These are phyloP conservation scores for Pseudogymnoascus verrucosus DNA, from an alignment of 2,329 filamentous ascomycete species.

Conservation along the genomic window DNA sequence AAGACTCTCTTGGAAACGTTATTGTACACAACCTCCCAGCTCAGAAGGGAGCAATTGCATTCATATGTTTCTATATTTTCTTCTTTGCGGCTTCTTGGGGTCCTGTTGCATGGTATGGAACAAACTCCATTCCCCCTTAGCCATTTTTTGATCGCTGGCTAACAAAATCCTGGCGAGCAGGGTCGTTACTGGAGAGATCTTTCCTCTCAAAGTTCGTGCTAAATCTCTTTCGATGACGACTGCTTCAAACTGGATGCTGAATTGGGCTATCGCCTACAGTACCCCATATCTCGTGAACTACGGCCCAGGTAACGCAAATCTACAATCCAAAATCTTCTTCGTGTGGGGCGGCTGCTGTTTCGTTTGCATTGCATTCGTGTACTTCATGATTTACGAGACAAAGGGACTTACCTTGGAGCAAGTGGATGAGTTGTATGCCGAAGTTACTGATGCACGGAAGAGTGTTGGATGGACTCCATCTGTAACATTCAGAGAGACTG, in stretches of 20 bases:
- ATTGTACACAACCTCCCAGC: conserved; percentile 43
- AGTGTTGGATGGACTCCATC: conserved; percentile 48
- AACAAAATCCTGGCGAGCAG: conserved; percentile 32
- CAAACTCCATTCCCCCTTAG: not conserved
- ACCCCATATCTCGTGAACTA: conserved; percentile 72
- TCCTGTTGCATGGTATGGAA: conserved; percentile 54
- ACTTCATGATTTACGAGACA: conserved; percentile 67
- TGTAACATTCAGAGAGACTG: conserved; percentile 19
- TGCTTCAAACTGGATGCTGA: conserved; percentile 69
- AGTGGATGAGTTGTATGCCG: conserved; percentile 72
- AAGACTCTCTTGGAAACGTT: conserved; percentile 39
- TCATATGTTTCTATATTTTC: conserved; percentile 65
- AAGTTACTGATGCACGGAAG: conserved; percentile 62
- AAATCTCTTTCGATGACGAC: conserved; percentile 70
- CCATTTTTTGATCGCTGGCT: not conserved
- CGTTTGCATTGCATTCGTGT: conserved; percentile 63
- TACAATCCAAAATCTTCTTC: conserved; percentile 70
- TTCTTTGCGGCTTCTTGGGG: conserved; percentile 76
- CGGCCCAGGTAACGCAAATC: conserved; percentile 57
- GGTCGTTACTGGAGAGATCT: conserved; percentile 68
- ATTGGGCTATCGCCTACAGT: conserved; percentile 73
- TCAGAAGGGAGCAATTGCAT: conserved; percentile 53
- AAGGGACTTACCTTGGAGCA: conserved; percentile 70
- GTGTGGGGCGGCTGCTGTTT: conserved; percentile 74
- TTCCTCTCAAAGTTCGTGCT: conserved; percentile 61